Evolutionary conservation across 306 rosid genomes (phyloP).

Genomic region (Pachyrhizus erosus): DNA sequence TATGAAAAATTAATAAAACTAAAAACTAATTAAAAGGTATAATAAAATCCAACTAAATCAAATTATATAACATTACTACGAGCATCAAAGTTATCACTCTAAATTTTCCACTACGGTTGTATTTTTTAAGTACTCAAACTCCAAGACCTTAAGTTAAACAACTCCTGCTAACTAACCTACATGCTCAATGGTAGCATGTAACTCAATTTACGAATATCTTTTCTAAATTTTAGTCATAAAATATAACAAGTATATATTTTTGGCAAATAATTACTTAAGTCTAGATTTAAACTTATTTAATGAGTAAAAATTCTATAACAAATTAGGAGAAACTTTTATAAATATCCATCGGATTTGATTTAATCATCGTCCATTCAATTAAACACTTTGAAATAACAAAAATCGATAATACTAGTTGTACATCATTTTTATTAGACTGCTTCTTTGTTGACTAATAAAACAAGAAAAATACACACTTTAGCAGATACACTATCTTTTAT

Average conservation of each 20-base stretch:
- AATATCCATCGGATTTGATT: not conserved
- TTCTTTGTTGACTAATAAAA: not conserved
- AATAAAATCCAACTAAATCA: not conserved
- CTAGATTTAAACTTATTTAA: not conserved
- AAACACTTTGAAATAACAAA: not conserved
- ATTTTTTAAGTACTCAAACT: not conserved
- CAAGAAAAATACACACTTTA: not conserved
- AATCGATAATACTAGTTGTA: not conserved
- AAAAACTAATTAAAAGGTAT: not conserved
- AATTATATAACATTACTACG: not conserved
- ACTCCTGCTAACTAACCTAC: not conserved
- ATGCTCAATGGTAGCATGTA: not conserved
- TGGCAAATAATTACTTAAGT: not conserved
- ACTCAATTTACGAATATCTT: not conserved
- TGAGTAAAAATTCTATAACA: not conserved
- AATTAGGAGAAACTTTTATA: not conserved
- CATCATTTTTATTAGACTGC: not conserved
- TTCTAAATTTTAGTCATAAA: not conserved
- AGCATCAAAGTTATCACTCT: not conserved
- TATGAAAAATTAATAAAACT: not conserved
- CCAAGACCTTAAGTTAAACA: not conserved
- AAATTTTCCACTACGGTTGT: not conserved
- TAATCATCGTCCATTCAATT: not conserved
- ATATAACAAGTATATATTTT: not conserved
- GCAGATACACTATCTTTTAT: not conserved